These are phyloP conservation scores for Metschnikowia drakensbergensis DNA, from an alignment of 805 yeast species.

Conservation along the genomic window DNA sequence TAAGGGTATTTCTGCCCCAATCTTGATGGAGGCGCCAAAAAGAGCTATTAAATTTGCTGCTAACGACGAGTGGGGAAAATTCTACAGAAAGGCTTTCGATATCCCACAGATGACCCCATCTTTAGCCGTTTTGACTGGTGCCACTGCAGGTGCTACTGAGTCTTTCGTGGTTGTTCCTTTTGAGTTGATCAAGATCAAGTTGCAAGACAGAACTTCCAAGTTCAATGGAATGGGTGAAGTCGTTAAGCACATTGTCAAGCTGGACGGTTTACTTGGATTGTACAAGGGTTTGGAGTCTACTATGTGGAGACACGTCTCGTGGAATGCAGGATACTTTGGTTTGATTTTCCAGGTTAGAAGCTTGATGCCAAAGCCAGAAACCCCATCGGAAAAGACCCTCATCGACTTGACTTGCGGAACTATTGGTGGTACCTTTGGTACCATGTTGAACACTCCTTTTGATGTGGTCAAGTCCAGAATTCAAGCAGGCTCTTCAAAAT, in stretches of 20 bases:
- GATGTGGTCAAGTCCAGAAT: slow-evolving; percentile 97
- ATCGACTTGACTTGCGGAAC: slow-evolving; percentile 91
- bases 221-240: slow-evolving; percentile 86
- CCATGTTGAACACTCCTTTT: slow-evolving; percentile 92
- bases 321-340: slow-evolving; percentile 99
- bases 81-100: slow-evolving; percentile 71
- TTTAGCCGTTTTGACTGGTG: slow-evolving; percentile 88
- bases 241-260: slow-evolving; percentile 61
- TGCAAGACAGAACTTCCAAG: slow-evolving; percentile 82
- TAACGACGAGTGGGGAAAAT: slow-evolving; percentile 91
- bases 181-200: slow-evolving; percentile 89
- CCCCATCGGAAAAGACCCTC: slow-evolving; percentile 67
- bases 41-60: slow-evolving; percentile 98
- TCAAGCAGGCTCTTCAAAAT: slow-evolving; percentile 86
- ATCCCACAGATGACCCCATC: slow-evolving; percentile 69
- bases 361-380: slow-evolving; percentile 73
- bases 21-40: slow-evolving; percentile 98
- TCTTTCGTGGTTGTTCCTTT: slow-evolving; percentile 97
- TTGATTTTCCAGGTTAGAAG: slow-evolving; percentile 82
- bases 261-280: slow-evolving; percentile 77
- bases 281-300: slow-evolving; percentile 97
- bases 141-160: slow-evolving; percentile 97
- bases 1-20: slow-evolving; percentile 94
- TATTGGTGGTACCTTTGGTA: slow-evolving; percentile 96
- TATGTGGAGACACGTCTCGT: slow-evolving; percentile 90